Evolutionary conservation across 176 grass and related monocot species (phyloP).

Genomic region (Cocos nucifera): DNA sequence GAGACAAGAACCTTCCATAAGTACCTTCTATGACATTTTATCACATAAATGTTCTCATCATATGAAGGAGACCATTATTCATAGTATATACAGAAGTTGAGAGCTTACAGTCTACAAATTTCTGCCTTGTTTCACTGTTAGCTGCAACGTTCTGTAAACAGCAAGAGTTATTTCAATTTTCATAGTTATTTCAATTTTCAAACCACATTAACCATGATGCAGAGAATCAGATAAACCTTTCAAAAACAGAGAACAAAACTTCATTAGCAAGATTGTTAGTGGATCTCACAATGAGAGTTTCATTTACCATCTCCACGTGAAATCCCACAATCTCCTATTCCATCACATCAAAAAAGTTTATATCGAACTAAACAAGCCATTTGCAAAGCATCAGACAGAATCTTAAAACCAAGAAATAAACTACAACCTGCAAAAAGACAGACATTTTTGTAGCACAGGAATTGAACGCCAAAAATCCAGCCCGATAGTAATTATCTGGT

Average conservation of each 20-base stretch:
- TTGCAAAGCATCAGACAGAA: no score
- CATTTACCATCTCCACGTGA: conserved; percentile 13
- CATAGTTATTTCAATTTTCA: no score
- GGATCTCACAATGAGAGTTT: background rate
- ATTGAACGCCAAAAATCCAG: conserved; percentile 17
- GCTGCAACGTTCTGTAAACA: conserved; percentile 11
- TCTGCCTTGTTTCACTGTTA: conserved; percentile 11
- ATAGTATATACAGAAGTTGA: background rate
- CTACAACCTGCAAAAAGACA: conserved; percentile 11
- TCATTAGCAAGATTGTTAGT: conserved; percentile 4
- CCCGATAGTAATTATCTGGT: conserved; percentile 3
- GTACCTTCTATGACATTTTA: no score
- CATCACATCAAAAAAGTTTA: background rate
- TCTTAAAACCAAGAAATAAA: background rate
- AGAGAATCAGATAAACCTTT: background rate
- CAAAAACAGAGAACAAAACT: background rate
- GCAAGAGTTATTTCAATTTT: background rate
- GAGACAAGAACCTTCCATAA: no score
- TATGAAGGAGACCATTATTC: no score
- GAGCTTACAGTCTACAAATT: conserved; percentile 9
- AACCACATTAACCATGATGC: background rate
- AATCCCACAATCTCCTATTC: conserved; percentile 6
- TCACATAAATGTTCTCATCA: no score
- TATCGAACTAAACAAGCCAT: background rate
- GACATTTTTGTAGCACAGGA: conserved; percentile 15